Percentiles rank a stretch among this genome's conserved stretches.
phyloP scores from a whole-genome alignment of 345 rosid genomes.

The Boechera stricta region DNA sequence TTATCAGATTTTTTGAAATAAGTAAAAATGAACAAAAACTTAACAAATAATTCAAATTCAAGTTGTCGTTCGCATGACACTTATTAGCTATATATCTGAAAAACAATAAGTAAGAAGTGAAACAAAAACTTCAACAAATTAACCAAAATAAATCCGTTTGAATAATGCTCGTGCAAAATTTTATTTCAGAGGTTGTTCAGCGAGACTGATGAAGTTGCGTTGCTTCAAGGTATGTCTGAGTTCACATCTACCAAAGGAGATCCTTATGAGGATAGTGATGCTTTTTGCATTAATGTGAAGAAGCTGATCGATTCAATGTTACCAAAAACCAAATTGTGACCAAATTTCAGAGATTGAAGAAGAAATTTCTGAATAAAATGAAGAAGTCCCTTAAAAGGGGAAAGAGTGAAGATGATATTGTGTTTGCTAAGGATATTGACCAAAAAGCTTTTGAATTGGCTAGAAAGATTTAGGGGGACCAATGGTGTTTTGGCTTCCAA shows the following conservation, averaged over 20 bases:
- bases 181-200: conserved; percentile 56
- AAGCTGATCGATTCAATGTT: conserved; percentile 50
- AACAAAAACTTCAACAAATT: too few relatives aligned
- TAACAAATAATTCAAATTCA: too few relatives aligned
- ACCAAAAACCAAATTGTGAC: conserved; percentile 49
- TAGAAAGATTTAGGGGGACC: conserved; percentile 48
- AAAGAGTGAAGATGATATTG: conserved; percentile 38
- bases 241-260: conserved; percentile 48
- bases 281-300: conserved; percentile 47
- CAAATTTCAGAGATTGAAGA: conserved; percentile 53
- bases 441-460: conserved; percentile 48
- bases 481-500: conserved; percentile 35
- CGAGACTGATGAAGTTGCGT: conserved; percentile 56
- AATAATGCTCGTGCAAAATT: too few relatives aligned
- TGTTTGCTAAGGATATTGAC: conserved; percentile 46
- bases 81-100: too few relatives aligned
- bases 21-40: too few relatives aligned
- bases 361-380: conserved; percentile 42
- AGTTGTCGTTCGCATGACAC: too few relatives aligned
- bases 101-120: too few relatives aligned
- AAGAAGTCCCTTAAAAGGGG: conserved; percentile 37
- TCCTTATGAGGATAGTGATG: conserved; percentile 48
- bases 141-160: too few relatives aligned
- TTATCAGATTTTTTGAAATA: too few relatives aligned
- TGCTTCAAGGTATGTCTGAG: conserved; percentile 53